phyloP scores from a whole-genome alignment of 2,329 filamentous ascomycete genomes.

The Mariannaea sp. region DNA sequence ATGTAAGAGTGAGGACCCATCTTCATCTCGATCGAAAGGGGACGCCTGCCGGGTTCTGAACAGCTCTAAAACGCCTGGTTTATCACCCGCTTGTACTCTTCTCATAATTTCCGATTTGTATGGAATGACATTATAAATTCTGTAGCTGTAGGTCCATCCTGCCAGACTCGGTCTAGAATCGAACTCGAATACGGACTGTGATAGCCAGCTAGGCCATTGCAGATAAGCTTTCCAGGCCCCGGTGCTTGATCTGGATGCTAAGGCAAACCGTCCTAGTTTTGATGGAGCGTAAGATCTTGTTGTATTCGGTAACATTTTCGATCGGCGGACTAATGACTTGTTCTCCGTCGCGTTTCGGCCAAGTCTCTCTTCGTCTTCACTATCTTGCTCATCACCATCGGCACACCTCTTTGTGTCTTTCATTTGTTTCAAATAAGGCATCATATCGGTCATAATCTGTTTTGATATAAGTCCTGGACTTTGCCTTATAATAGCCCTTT shows the following conservation, averaged over 20 bases:
- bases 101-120: conserved; percentile 22
- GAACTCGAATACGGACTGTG: conserved; percentile 23
- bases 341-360: fast-evolving
- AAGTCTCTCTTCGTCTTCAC: background rate
- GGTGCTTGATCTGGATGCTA: conserved; percentile 7
- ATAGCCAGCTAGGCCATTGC: conserved; percentile 34
- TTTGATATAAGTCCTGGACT: conserved; percentile 23
- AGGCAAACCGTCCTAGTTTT: conserved; percentile 16
- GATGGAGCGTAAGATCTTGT: conserved; percentile 15
- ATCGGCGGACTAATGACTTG: background rate
- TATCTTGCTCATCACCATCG: background rate
- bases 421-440: background rate
- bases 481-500: conserved; percentile 25
- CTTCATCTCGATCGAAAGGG: conserved; percentile 27
- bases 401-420: background rate
- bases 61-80: conserved; percentile 25
- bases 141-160: conserved; percentile 29
- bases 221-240: conserved; percentile 32
- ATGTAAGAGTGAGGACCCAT: conserved; percentile 23
- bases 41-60: conserved; percentile 30
- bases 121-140: conserved; percentile 33
- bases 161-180: conserved; percentile 17
- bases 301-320: background rate
- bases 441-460: conserved; percentile 14
- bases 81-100: conserved; percentile 21